A percentile compares a stretch with the other conserved stretches of the same genome.
Evolutionary conservation across 2,329 filamentous ascomycete genomes (phyloP).

Genomic region (Penicillium sp.): DNA sequence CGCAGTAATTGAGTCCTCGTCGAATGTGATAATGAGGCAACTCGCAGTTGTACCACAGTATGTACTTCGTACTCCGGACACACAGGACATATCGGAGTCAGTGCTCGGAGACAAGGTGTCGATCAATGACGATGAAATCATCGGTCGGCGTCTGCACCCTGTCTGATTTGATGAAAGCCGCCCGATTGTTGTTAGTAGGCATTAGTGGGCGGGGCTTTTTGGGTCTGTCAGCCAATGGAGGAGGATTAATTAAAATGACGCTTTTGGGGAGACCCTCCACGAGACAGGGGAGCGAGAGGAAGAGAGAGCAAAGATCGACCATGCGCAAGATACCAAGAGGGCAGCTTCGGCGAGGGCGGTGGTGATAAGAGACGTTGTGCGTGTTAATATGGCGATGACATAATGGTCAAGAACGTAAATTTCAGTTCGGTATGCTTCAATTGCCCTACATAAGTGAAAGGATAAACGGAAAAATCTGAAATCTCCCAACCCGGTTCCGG

Average conservation of each 20-base stretch:
- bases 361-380: constrained; percentile 1
- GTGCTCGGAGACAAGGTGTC: constrained; percentile 5
- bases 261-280: constrained; percentile 20
- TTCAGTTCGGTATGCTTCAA: constrained; percentile 7
- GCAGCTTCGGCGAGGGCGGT: constrained; percentile 24
- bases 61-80: neutral
- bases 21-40: neutral
- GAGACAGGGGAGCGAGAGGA: constrained; percentile 6
- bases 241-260: constrained; percentile 25
- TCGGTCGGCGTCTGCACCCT: constrained; percentile 10
- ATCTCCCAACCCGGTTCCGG: constrained; percentile 21
- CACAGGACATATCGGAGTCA: neutral
- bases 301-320: constrained; percentile 19
- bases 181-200: constrained; percentile 11
- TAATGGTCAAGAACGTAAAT: constrained; percentile 10
- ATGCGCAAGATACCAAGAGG: constrained; percentile 18
- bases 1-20: neutral
- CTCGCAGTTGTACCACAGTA: neutral
- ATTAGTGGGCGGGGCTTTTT: constrained; percentile 14
- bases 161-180: constrained; percentile 19
- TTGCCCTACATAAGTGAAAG: constrained; percentile 15
- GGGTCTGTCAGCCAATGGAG: constrained; percentile 15
- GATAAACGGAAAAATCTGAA: neutral
- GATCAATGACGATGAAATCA: constrained; percentile 22
- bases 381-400: constrained; percentile 20